phyloP scores from a whole-genome alignment of 805 yeast genomes.

The Pichia nanzhaoensis region DNA sequence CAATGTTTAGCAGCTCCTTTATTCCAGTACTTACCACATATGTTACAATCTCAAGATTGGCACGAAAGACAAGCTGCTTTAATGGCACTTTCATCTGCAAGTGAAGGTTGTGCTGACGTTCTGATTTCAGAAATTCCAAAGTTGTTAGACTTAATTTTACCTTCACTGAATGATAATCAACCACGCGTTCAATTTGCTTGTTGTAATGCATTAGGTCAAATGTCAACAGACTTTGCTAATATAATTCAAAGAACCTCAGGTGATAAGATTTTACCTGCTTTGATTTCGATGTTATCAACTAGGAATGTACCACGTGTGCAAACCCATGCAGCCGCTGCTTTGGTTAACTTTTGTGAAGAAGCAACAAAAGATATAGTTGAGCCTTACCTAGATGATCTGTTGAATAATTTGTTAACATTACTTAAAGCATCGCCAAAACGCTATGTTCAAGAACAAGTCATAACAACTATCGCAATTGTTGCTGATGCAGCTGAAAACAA shows the following conservation, averaged over 20 bases:
- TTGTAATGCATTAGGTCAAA: constrained; percentile 95
- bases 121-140: constrained; percentile 75
- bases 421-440: constrained; percentile 75
- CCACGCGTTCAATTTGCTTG: constrained; percentile 96
- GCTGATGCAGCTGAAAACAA: constrained; percentile 93
- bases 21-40: constrained; percentile 78
- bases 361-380: constrained; percentile 82
- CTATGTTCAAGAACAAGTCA: constrained; percentile 94
- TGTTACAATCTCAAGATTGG: constrained; percentile 77
- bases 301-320: constrained; percentile 86
- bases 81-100: constrained; percentile 95
- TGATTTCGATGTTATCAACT: constrained; percentile 70
- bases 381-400: constrained; percentile 82
- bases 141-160: constrained; percentile 77
- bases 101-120: constrained; percentile 93
- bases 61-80: constrained; percentile 94
- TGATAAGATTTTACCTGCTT: constrained; percentile 74
- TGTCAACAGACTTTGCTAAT: constrained; percentile 93
- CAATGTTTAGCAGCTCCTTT: constrained; percentile 76
- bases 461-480: constrained; percentile 92
- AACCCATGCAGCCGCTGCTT: constrained; percentile 97
- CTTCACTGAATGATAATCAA: constrained; percentile 78
- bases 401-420: constrained; percentile 65
- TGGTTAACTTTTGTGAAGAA: constrained; percentile 90
- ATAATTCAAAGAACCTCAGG: constrained; percentile 77